phyloP scores from a whole-genome alignment of 2,329 filamentous ascomycete species.

The Pseudogymnoascus sp. region DNA sequence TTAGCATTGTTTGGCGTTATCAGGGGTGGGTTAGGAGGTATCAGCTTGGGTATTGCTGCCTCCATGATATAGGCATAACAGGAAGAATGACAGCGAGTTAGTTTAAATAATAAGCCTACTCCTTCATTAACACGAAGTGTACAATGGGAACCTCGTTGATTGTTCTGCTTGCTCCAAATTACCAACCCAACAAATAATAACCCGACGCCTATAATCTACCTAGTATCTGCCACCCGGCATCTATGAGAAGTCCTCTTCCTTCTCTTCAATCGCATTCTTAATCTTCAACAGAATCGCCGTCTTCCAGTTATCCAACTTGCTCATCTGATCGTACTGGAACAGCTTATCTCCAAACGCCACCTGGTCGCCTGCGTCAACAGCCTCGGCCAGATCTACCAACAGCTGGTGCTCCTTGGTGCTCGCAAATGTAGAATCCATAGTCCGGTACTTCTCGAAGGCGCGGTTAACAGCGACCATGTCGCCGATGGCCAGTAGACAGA shows the following conservation, averaged over 20 bases:
- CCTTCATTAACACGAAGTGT: neutral
- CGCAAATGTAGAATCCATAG: slow-evolving; percentile 69
- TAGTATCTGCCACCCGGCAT: neutral
- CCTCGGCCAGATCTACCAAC: slow-evolving; percentile 65
- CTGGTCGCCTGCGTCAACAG: slow-evolving; percentile 69
- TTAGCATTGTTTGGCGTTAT: slow-evolving; percentile 7
- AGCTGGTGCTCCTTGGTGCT: slow-evolving; percentile 75
- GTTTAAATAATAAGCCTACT: slow-evolving; percentile 8
- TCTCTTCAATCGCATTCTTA: slow-evolving; percentile 73
- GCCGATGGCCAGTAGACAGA: slow-evolving; percentile 69
- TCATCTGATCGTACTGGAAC: slow-evolving; percentile 85
- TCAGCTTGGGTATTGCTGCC: neutral
- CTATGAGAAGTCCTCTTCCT: slow-evolving; percentile 60
- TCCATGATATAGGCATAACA: slow-evolving; percentile 5
- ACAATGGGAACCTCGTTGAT: neutral
- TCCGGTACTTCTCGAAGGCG: slow-evolving; percentile 73
- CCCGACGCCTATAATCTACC: neutral
- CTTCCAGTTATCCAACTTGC: slow-evolving; percentile 96
- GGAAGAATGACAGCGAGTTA: slow-evolving; percentile 3
- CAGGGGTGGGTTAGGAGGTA: neutral
- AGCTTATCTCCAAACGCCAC: slow-evolving; percentile 79
- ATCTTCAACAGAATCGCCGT: slow-evolving; percentile 73
- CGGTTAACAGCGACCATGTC: slow-evolving; percentile 73
- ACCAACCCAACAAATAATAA: slow-evolving; percentile 27
- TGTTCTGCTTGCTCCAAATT: slow-evolving; percentile 7